A percentile compares a stretch with the other conserved stretches of the same genome.
phyloP scores from a whole-genome alignment of 805 yeast species.

The Schizosaccharomyces octosporus region DNA sequence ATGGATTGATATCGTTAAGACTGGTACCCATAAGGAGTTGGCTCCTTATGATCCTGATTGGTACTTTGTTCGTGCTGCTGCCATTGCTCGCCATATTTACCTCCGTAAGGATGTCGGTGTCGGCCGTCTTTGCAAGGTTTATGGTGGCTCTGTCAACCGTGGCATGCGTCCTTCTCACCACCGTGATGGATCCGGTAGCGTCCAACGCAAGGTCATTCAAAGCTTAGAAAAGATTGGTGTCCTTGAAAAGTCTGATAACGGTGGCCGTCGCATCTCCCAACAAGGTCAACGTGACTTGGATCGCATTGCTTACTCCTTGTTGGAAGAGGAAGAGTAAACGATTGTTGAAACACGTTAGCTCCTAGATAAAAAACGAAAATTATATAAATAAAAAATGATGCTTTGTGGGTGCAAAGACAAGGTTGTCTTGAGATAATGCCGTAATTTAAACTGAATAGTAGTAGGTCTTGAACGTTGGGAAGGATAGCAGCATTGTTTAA shows the following conservation, averaged over 20 bases:
- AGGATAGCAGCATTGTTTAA: no score
- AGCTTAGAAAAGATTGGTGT: slow-evolving; percentile 96
- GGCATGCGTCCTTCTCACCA: slow-evolving; percentile 97
- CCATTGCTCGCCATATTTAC: slow-evolving; percentile 99
- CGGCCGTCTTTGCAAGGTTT: slow-evolving; percentile 93
- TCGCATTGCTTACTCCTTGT: slow-evolving; percentile 22
- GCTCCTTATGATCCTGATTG: slow-evolving; percentile 99
- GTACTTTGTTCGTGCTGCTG: slow-evolving; percentile 72
- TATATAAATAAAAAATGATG: no score
- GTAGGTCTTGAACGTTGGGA: no score
- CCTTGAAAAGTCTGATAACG: slow-evolving; percentile 84
- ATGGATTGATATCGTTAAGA: slow-evolving; percentile 98
- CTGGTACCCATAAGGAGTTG: slow-evolving; percentile 93
- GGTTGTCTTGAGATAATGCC: no score
- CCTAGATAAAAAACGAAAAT: no score
- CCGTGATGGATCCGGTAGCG: slow-evolving; percentile 95
- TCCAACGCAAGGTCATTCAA: slow-evolving; percentile 96
- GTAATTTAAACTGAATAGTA: no score
- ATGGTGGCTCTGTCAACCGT: slow-evolving; percentile 98
- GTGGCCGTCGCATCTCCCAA: slow-evolving; percentile 98
- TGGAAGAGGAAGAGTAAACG: slow-evolving; percentile 6
- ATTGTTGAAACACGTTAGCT: no score
- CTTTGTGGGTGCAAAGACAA: no score
- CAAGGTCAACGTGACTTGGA: slow-evolving; percentile 99
- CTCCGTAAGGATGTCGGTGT: slow-evolving; percentile 98